A percentile compares a stretch with the other conserved stretches of the same genome.
Evolutionary conservation across 2,329 filamentous ascomycete genomes (phyloP).

Genomic region (Aspergillus unguis): DNA sequence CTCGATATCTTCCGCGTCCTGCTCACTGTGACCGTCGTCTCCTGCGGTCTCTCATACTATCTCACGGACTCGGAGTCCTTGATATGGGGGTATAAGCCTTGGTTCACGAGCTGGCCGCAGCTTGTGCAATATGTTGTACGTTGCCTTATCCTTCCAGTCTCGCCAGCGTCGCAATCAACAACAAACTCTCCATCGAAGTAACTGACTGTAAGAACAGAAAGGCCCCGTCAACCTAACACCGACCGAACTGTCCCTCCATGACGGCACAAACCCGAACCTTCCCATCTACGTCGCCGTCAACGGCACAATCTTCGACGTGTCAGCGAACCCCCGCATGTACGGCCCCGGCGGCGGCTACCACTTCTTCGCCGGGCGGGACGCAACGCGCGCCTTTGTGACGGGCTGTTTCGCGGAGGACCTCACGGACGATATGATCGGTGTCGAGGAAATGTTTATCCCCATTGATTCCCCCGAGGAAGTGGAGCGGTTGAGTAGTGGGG

Average conservation of each 20-base stretch:
- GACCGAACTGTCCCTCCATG: slow-evolving; percentile 67
- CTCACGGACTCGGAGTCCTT: slow-evolving; percentile 67
- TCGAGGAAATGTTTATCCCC: slow-evolving; percentile 77
- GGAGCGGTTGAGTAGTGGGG: slow-evolving; percentile 31
- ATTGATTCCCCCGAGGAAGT: slow-evolving; percentile 57
- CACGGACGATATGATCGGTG: slow-evolving; percentile 78
- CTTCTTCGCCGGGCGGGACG: slow-evolving; percentile 82
- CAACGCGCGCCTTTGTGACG: slow-evolving; percentile 83
- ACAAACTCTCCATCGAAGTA: background rate
- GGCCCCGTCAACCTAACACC: slow-evolving; percentile 70
- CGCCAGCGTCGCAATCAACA: too few relatives aligned
- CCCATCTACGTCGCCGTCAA: slow-evolving; percentile 88
- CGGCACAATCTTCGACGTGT: slow-evolving; percentile 64
- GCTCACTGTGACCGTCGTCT: slow-evolving; percentile 63
- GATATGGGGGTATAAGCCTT: slow-evolving; percentile 65
- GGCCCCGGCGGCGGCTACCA: slow-evolving; percentile 82
- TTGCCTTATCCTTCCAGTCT: slow-evolving; percentile 9
- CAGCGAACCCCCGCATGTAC: slow-evolving; percentile 57
- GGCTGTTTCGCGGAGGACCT: slow-evolving; percentile 87
- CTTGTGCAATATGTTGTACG: slow-evolving; percentile 62
- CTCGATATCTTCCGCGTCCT: slow-evolving; percentile 69
- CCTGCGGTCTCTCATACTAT: slow-evolving; percentile 70
- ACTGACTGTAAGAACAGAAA: slow-evolving; percentile 30
- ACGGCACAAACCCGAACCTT: slow-evolving; percentile 69
- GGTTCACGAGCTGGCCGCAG: slow-evolving; percentile 56